A percentile compares a stretch with the other conserved stretches of the same genome.
These are phyloP conservation scores for Pseudonectria buxi DNA, from an alignment of 2,329 filamentous ascomycete species.

Conservation along the genomic window DNA sequence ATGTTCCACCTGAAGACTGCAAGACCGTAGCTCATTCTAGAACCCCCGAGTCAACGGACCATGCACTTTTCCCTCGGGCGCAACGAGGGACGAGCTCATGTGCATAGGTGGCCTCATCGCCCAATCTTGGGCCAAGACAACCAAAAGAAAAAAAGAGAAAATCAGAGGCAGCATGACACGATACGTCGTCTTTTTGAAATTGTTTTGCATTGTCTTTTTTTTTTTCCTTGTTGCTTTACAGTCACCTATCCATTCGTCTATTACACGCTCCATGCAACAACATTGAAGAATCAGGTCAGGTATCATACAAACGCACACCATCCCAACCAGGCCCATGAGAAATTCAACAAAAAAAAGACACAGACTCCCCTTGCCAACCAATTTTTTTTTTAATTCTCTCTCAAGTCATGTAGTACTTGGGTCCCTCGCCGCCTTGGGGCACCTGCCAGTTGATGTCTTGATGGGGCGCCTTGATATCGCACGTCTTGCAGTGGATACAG, in stretches of 20 bases:
- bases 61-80: too few species aligned
- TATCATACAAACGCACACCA: constrained; percentile 19
- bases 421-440: constrained; percentile 80
- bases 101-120: too few species aligned
- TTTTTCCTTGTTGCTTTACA: too few species aligned
- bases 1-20: too few species aligned
- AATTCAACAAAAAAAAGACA: constrained; percentile 4
- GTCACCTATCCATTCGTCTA: neutral
- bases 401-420: constrained; percentile 65
- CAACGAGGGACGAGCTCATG: too few species aligned
- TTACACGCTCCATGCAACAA: constrained; percentile 15
- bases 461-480: constrained; percentile 93
- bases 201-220: neutral
- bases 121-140: neutral
- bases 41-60: too few species aligned
- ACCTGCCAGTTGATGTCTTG: constrained; percentile 98
- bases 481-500: constrained; percentile 99
- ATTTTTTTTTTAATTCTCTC: neutral
- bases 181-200: neutral
- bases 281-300: constrained; percentile 17
- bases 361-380: neutral
- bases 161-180: neutral
- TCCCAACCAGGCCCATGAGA: too few species aligned
- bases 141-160: neutral
- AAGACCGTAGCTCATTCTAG: too few species aligned